phyloP scores from a whole-genome alignment of 1,284 basidiomycete genomes.

The Puccinia coronata region DNA sequence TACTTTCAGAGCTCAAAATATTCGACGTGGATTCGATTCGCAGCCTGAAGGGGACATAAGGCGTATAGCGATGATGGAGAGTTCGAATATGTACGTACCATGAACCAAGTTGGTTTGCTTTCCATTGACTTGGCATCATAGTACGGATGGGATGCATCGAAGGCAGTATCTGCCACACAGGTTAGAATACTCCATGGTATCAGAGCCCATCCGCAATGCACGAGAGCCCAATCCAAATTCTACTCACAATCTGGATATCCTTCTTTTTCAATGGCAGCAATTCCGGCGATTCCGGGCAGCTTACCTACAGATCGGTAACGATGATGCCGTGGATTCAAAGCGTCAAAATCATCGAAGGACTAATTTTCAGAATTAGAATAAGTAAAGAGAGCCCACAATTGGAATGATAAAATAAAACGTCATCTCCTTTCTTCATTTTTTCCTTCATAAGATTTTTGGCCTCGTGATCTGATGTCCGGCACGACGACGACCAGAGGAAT shows the following conservation, averaged over 20 bases:
- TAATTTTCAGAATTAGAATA: no score
- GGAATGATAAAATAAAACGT: slow-evolving; percentile 76
- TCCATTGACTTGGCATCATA: slow-evolving; percentile 81
- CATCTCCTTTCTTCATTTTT: slow-evolving; percentile 77
- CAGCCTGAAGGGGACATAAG: neutral
- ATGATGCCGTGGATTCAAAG: slow-evolving; percentile 1
- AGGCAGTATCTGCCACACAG: slow-evolving; percentile 23
- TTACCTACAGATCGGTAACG: slow-evolving; percentile 59
- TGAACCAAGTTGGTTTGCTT: slow-evolving; percentile 83
- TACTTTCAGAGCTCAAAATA: neutral
- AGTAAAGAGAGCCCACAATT: slow-evolving; percentile 66
- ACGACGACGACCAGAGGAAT: neutral
- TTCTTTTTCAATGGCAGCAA: slow-evolving; percentile 63
- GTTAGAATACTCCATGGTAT: slow-evolving; percentile 4
- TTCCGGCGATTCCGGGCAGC: slow-evolving; percentile 61
- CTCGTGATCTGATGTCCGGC: slow-evolving; percentile 66
- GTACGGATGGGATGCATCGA: slow-evolving; percentile 72
- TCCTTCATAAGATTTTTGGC: slow-evolving; percentile 88
- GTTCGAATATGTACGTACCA: slow-evolving; percentile 59
- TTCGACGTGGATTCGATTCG: neutral
- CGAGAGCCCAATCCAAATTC: neutral
- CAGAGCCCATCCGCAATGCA: slow-evolving; percentile 51
- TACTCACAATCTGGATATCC: slow-evolving; percentile 83
- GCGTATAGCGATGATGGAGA: neutral
- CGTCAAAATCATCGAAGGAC: neutral